phyloP scores from a whole-genome alignment of 495 filamentous ascomycete species.

The Hyaloscypha hepaticicola region DNA sequence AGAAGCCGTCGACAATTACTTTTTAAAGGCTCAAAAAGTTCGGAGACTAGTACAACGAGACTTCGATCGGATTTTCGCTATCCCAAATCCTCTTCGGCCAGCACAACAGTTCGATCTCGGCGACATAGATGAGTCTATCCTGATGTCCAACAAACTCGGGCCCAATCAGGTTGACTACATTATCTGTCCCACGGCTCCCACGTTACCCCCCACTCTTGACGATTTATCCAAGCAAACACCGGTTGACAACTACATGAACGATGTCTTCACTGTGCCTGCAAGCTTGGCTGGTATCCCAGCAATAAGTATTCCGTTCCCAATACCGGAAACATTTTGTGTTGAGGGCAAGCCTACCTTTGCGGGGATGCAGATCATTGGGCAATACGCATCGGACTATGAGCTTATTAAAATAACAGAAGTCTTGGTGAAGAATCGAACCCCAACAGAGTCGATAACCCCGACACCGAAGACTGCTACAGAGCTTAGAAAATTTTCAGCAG shows the following conservation, averaged over 20 bases:
- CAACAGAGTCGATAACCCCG: neutral
- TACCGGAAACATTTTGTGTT: conserved; percentile 19
- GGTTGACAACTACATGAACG: conserved; percentile 69
- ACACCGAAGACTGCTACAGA: neutral
- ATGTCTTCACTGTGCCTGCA: conserved; percentile 94
- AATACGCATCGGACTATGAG: conserved; percentile 82
- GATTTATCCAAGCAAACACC: conserved; percentile 22
- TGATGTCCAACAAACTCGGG: conserved; percentile 44
- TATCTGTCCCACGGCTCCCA: conserved; percentile 84
- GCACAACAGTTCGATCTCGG: conserved; percentile 42
- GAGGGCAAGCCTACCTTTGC: conserved; percentile 39
- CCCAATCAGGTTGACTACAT: conserved; percentile 74
- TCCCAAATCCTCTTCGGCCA: conserved; percentile 60
- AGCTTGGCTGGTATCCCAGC: conserved; percentile 90
- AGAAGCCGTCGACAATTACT: conserved; percentile 92
- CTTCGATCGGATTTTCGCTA: conserved; percentile 74
- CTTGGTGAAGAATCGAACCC: neutral
- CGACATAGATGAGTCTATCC: conserved; percentile 42
- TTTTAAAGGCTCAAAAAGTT: conserved; percentile 87
- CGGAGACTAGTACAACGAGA: conserved; percentile 81
- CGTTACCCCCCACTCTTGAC: conserved; percentile 62
- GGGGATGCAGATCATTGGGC: conserved; percentile 87
- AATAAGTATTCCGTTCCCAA: conserved; percentile 72
- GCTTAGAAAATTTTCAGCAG: neutral
- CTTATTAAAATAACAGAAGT: conserved; percentile 53